These are phyloP conservation scores for Penicillium coprophilum DNA, from an alignment of 495 filamentous ascomycete genomes.

Conservation along the genomic window DNA sequence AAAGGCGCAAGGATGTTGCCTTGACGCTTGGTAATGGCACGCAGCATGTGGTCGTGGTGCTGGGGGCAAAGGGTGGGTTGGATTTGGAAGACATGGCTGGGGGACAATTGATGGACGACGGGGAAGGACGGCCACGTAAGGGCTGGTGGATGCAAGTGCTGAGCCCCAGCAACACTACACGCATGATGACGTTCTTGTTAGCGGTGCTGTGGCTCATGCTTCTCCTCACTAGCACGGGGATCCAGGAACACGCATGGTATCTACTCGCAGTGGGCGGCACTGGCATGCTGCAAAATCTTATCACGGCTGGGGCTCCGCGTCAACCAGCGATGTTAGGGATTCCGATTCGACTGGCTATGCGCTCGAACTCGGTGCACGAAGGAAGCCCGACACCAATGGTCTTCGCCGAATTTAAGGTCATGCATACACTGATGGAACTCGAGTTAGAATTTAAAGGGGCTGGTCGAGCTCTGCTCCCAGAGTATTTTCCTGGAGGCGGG, in stretches of 20 bases:
- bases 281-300: constrained; percentile 48
- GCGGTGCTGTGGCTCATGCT: constrained; percentile 42
- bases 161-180: constrained; percentile 16
- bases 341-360: constrained; percentile 24
- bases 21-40: constrained; percentile 48
- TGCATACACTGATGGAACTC: constrained; percentile 32
- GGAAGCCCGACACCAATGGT: constrained; percentile 3
- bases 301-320: constrained; percentile 37
- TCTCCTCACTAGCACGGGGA: constrained; percentile 37
- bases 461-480: constrained; percentile 30
- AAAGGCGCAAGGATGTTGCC: constrained; percentile 28
- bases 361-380: neutral
- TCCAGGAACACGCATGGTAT: constrained; percentile 42
- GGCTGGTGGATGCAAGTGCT: neutral
- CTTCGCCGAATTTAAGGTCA: constrained; percentile 31
- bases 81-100: constrained; percentile 49
- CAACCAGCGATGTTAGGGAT: constrained; percentile 29
- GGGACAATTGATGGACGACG: constrained; percentile 19
- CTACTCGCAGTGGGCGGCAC: constrained; percentile 44
- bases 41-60: constrained; percentile 45
- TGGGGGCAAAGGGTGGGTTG: constrained; percentile 35
- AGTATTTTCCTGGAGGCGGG: constrained; percentile 33
- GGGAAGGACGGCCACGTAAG: neutral
- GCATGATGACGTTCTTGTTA: constrained; percentile 18
- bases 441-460: constrained; percentile 32